These are phyloP conservation scores for Naganishia albida DNA, from an alignment of 1,284 basidiomycete species.

Conservation along the genomic window DNA sequence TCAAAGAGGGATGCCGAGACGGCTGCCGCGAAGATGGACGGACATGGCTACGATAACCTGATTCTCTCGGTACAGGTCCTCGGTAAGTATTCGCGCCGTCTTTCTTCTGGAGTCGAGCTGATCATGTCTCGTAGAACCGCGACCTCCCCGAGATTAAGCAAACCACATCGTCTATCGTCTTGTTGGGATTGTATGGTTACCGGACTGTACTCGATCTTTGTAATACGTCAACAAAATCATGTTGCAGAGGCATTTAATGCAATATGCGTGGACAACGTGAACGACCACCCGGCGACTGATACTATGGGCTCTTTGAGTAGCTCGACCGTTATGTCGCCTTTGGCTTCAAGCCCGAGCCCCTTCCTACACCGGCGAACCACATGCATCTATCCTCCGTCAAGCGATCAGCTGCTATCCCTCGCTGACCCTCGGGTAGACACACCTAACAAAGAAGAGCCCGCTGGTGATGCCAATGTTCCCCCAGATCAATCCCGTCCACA, in stretches of 20 bases:
- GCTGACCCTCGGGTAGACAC: constrained; percentile 23
- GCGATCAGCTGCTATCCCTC: background rate
- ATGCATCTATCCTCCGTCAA: background rate
- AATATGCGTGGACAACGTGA: background rate
- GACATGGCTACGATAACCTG: constrained; percentile 64
- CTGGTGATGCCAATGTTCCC: constrained; percentile 52
- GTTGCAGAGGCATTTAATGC: constrained; percentile 5
- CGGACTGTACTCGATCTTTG: constrained; percentile 22
- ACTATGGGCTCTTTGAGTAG: background rate
- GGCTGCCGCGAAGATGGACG: constrained; percentile 92
- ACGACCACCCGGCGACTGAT: background rate
- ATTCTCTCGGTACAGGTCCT: constrained; percentile 49
- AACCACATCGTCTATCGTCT: background rate
- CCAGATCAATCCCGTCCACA: constrained; percentile 51
- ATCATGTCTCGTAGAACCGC: constrained; percentile 10
- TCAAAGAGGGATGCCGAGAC: constrained; percentile 74
- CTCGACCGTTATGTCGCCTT: background rate
- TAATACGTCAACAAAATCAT: constrained; percentile 15
- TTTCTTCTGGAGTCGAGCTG: background rate
- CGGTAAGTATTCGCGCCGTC: background rate
- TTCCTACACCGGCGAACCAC: constrained; percentile 13
- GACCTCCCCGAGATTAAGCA: constrained; percentile 30
- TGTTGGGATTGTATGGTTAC: constrained; percentile 22
- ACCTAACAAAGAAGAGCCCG: constrained; percentile 47
- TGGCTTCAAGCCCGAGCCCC: background rate